A percentile compares a stretch with the other conserved stretches of the same genome.
Evolutionary conservation across 2,329 filamentous ascomycete species (phyloP).

Genomic region (Pyricularia sp.): DNA sequence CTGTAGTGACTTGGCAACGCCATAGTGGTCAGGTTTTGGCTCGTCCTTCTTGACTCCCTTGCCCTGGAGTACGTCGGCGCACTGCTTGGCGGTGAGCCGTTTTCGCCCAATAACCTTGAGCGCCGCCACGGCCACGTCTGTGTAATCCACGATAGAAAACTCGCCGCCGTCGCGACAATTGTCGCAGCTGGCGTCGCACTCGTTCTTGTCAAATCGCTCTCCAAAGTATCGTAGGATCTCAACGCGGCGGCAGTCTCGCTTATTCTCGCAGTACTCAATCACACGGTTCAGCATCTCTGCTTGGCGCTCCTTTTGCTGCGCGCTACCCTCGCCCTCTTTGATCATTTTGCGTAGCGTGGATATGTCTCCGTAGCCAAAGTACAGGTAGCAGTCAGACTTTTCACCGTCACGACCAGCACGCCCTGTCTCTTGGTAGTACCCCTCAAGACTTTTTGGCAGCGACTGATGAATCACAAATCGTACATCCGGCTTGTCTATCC

Average conservation of each 20-base stretch:
- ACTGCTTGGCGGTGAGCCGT: slow-evolving; percentile 66
- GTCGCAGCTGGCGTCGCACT: slow-evolving; percentile 74
- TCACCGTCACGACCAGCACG: slow-evolving; percentile 88
- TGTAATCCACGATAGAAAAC: slow-evolving; percentile 70
- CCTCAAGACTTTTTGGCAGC: slow-evolving; percentile 89
- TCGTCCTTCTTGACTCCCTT: slow-evolving; percentile 51
- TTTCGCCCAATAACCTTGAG: slow-evolving; percentile 56
- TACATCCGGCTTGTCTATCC: slow-evolving; percentile 97
- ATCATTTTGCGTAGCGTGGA: slow-evolving; percentile 72
- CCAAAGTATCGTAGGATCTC: slow-evolving; percentile 93
- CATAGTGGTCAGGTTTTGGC: slow-evolving; percentile 46
- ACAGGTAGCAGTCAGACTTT: slow-evolving; percentile 81
- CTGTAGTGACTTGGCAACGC: slow-evolving; percentile 59
- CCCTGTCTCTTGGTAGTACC: slow-evolving; percentile 97
- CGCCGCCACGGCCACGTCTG: slow-evolving; percentile 60
- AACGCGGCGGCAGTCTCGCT: slow-evolving; percentile 74
- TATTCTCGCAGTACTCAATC: slow-evolving; percentile 82
- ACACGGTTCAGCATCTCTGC: slow-evolving; percentile 78
- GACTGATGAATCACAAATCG: slow-evolving; percentile 93
- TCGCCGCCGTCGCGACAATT: slow-evolving; percentile 70
- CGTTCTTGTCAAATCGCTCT: slow-evolving; percentile 63
- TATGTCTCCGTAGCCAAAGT: slow-evolving; percentile 74
- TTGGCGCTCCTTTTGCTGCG: slow-evolving; percentile 73
- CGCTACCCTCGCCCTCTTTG: slow-evolving; percentile 65
- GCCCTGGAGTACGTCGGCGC: slow-evolving; percentile 76